Percentiles rank a stretch among this genome's conserved stretches.
Evolutionary conservation across 495 filamentous ascomycete species (phyloP).

Genomic region (Neurospora tetrasperma): DNA sequence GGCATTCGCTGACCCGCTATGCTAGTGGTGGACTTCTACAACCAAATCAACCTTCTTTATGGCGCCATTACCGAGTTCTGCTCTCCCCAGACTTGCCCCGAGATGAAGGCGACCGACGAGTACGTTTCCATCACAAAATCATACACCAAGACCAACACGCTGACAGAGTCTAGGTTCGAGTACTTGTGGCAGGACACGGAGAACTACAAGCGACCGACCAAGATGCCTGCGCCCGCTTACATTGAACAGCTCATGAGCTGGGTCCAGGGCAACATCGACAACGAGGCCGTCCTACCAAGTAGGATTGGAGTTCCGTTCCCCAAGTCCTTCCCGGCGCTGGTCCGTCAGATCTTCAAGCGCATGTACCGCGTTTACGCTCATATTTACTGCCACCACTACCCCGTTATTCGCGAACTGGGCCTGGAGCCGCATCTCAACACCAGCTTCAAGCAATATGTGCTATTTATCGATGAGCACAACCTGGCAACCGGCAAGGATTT

Average conservation of each 20-base stretch:
- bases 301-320: slow-evolving; percentile 93
- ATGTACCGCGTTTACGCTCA: slow-evolving; percentile 98
- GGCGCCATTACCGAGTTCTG: slow-evolving; percentile 98
- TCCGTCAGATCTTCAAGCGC: slow-evolving; percentile 94
- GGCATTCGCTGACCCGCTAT: slow-evolving; percentile 5
- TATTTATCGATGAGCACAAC: slow-evolving; percentile 90
- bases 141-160: background rate
- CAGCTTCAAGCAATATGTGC: slow-evolving; percentile 97
- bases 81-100: slow-evolving; percentile 89
- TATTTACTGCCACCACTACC: slow-evolving; percentile 99
- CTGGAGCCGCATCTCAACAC: slow-evolving; percentile 97
- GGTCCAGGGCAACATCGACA: slow-evolving; percentile 92
- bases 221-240: slow-evolving; percentile 95
- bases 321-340: slow-evolving; percentile 74
- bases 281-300: slow-evolving; percentile 88
- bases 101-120: slow-evolving; percentile 99
- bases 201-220: slow-evolving; percentile 87
- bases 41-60: slow-evolving; percentile 97
- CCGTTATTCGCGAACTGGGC: slow-evolving; percentile 87
- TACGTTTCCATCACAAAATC: slow-evolving; percentile 29
- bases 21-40: slow-evolving; percentile 97
- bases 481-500: slow-evolving; percentile 89
- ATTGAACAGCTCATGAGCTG: slow-evolving; percentile 96
- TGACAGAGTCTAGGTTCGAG: slow-evolving; percentile 58
- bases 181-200: slow-evolving; percentile 97